Base-by-base conservation (phyloP, 1,139 yeast species). In the Hemisphaericaspora subhashii region DNA sequence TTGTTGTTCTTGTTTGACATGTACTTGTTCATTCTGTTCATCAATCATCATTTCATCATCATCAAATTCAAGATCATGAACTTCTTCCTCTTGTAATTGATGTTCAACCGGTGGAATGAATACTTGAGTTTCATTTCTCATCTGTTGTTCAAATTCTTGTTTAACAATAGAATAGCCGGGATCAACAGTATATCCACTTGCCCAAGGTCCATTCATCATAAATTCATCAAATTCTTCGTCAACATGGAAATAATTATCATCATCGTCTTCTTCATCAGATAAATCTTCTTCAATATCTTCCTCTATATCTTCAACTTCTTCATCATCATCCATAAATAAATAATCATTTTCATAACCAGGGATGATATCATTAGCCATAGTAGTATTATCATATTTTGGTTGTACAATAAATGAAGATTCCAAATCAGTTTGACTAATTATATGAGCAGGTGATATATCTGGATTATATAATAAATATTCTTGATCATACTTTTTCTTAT, bases 391-490 rank as follows among this genome's bases (percentile, higher is more conserved):
- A 22, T 37, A 33, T 16, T 39, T 42, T 58, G 66, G 20, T 59
- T 44, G 41, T 27, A 42, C 58, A 37, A 64, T 66, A 23, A 66
- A 58, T 6, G 68, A 58, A n/a, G 58, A 57, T 36, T 56, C 48
- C 38, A 55, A 42, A 37, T 55, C 55, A 37, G 53, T 53, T 31
- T 51, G 53, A 38, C 58, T 57, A 38, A 68, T 57, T 40, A 69
- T 55, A 25, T 67, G 68, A 18, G 74, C 68, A 16, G 77, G 77
- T 49, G 68, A 70, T 18, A 70, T 65, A 48, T 69, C 67, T 6
- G 77, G 68, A 48, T 70, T 67, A 51, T 58, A 67, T 47, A 70
- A 61, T 44, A 64, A 59, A 46, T 58, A 65, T 39, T 68, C 73
- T 21, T 67, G 72, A 34, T 65, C 69, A 47, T 61, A 60, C 36